Conservation (phyloP, 2,329 filamentous ascomycete species). For the Penicillium sp. region DNA sequence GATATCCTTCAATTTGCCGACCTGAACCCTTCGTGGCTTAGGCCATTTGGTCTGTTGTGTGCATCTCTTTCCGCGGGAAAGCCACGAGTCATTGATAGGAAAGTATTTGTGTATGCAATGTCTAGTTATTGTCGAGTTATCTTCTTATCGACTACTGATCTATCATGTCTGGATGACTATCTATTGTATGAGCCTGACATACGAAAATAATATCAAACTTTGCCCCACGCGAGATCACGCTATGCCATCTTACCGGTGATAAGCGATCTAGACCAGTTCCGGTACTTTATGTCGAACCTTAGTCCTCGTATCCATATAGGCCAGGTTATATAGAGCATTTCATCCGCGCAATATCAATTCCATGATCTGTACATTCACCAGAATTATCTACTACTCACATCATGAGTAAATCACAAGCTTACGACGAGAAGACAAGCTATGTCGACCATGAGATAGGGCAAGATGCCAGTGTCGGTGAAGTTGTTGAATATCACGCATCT, state of each 20-base stretch:
- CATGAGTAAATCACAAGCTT: not conserved
- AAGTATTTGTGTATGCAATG: not conserved
- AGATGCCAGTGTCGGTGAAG: constrained; percentile 28
- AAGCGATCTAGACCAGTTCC: too few species aligned
- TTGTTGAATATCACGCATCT: constrained; percentile 24
- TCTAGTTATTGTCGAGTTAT: not conserved
- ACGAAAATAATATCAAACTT: too few species aligned
- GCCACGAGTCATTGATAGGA: not conserved
- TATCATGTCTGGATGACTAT: not conserved
- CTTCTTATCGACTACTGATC: not conserved
- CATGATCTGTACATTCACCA: not conserved
- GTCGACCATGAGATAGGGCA: not conserved
- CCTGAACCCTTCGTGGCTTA: not conserved
- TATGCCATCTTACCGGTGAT: too few species aligned
- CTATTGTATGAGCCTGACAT: too few species aligned
- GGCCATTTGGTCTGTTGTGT: not conserved
- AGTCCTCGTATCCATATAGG: too few species aligned
- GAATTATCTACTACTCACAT: not conserved
- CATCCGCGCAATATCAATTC: not conserved
- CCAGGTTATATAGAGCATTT: too few species aligned
- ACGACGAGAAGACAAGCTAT: not conserved
- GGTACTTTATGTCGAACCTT: too few species aligned
- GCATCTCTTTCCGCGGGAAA: not conserved
- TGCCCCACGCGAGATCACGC: too few species aligned
- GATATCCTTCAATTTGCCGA: not conserved